Base-by-base conservation (phyloP, 2,329 filamentous ascomycete genomes). In the Clarireedia sp. region DNA sequence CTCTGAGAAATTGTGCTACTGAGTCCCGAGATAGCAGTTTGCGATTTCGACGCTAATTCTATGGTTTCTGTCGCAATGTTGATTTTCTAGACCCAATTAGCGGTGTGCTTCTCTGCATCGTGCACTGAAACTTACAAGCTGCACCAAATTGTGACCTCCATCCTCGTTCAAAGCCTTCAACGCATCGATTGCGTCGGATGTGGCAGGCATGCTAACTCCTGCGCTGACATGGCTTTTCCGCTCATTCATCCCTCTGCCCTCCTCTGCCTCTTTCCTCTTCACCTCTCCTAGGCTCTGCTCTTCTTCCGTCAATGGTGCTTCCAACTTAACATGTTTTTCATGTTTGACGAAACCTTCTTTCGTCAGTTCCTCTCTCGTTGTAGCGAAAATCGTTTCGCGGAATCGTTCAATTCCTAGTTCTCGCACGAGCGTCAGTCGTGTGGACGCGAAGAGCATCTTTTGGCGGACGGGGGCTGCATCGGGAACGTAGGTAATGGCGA, bases 401-500 rank as follows among this genome's bases (percentile, higher is more conserved):
- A 94, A 92, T 65, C 89, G 79, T 69, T 94, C 88, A 53, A 82
- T 80, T 46, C 89, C 89, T 9, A 94, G 76, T 71, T 92, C 87
- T 43, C 88, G 80, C 49, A 86, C 80, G 1, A 94, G 77, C 0
- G 87, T 88, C 63, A 91, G 75, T 9, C 87, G 80, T 26, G 89
- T 91, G 23, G 83, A 81, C 5, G 89, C 88, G 69, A 92, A 91
- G 21, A 94, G 79, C 85, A 89, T 94, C 77, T 94, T 94, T 69
- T 90, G 86, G 40, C 89, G 83, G 55, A 94, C 88, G 26, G 85
- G 86, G 40, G 89, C 89, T 1, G 81, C 68, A 70, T 92, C 87
- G 24, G 89, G 89, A 5, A 94, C 83, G 69, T 90, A 94, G 37
- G 87, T 90, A 37, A 91, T 74, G 46, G 85, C 86, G 24, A 87